These are phyloP conservation scores for Colletotrichum magnum DNA, from an alignment of 2,329 filamentous ascomycete species.

Conservation along the genomic window DNA sequence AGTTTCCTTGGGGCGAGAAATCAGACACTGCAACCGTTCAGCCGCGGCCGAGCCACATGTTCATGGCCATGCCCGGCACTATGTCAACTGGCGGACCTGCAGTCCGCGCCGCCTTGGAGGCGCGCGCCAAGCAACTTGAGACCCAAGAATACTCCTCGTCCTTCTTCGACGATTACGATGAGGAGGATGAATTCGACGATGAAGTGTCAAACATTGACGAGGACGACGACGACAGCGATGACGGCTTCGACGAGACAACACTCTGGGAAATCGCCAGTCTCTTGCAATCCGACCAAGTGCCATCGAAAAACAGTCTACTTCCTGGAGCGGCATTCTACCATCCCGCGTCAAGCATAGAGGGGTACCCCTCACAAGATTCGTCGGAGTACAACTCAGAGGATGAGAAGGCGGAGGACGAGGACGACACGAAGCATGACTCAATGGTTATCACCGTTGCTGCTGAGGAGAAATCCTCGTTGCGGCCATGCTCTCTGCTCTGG, in stretches of 20 bases:
- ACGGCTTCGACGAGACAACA: slow-evolving; percentile 73
- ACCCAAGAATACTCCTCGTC: slow-evolving; percentile 61
- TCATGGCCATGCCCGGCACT: slow-evolving; percentile 66
- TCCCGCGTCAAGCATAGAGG: slow-evolving; percentile 43
- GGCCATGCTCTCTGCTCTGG: slow-evolving; percentile 37
- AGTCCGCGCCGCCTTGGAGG: slow-evolving; percentile 49
- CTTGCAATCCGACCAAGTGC: slow-evolving; percentile 65
- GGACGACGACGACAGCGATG: slow-evolving; percentile 57
- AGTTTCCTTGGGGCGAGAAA: slow-evolving; percentile 76
- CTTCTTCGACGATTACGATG: slow-evolving; percentile 74
- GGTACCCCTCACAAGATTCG: slow-evolving; percentile 50
- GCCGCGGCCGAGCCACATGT: slow-evolving; percentile 52
- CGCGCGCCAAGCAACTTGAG: slow-evolving; percentile 54
- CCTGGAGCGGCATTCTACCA: slow-evolving; percentile 47
- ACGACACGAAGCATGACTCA: slow-evolving; percentile 43
- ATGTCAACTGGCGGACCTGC: slow-evolving; percentile 58
- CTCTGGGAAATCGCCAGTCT: slow-evolving; percentile 76
- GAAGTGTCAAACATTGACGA: slow-evolving; percentile 52
- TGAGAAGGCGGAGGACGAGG: slow-evolving; percentile 46
- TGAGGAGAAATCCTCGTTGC: slow-evolving; percentile 39
- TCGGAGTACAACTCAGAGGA: slow-evolving; percentile 44
- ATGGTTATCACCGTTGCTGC: slow-evolving; percentile 52
- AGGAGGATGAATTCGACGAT: slow-evolving; percentile 60
- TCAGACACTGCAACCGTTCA: slow-evolving; percentile 68
- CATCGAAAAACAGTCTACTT: slow-evolving; percentile 66